These are phyloP conservation scores for Trifolium repens DNA, from an alignment of 306 rosid species.

Conservation along the genomic window DNA sequence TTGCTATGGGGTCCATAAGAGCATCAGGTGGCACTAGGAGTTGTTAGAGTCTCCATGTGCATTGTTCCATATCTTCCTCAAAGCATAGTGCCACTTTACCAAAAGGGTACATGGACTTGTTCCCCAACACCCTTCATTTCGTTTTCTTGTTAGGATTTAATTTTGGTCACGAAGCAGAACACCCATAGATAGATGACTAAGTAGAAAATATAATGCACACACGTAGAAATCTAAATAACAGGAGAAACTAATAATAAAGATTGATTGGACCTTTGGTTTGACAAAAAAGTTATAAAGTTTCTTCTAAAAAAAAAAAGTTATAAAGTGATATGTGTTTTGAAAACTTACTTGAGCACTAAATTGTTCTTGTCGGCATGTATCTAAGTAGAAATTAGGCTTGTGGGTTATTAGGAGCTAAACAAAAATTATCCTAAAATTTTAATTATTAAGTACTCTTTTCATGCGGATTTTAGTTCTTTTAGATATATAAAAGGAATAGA, in stretches of 20 bases:
- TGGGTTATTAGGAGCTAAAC: background rate
- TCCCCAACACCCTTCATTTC: conserved; percentile 35
- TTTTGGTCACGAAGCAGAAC: background rate
- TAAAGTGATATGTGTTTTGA: background rate
- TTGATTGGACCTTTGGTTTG: conserved; percentile 21
- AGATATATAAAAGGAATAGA: no score
- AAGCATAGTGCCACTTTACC: conserved; percentile 17
- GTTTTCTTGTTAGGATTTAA: conserved; percentile 21
- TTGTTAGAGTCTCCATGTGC: conserved; percentile 41
- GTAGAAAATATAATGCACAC: background rate
- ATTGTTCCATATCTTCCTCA: conserved; percentile 41
- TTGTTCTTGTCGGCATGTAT: background rate
- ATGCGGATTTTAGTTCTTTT: no score
- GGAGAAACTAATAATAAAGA: background rate
- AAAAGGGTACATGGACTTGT: conserved; percentile 36
- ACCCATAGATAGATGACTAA: background rate
- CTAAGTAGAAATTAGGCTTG: background rate
- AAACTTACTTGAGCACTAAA: background rate
- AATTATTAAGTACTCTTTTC: background rate
- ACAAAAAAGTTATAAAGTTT: background rate
- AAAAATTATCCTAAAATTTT: background rate
- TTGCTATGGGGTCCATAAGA: conserved; percentile 29
- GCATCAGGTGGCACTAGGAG: conserved; percentile 21
- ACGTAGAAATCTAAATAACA: background rate
- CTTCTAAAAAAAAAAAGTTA: background rate